These are phyloP conservation scores for Helminthosporium solani DNA, from an alignment of 2,329 filamentous ascomycete species.

Conservation along the genomic window DNA sequence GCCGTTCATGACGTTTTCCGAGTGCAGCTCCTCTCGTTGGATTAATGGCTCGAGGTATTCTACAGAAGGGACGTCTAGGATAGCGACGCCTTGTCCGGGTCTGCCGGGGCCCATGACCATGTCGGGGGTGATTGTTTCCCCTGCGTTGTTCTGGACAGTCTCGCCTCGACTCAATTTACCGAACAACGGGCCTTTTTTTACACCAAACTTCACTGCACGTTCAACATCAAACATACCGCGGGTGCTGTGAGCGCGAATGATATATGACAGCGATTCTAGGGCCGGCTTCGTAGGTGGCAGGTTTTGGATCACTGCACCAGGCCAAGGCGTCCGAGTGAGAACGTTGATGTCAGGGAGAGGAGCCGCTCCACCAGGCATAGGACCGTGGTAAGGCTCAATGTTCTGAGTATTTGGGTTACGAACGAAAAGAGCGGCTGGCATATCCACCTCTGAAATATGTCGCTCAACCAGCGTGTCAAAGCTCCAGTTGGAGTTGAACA, in stretches of 20 bases:
- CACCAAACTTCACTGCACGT: conserved; percentile 64
- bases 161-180: conserved; percentile 62
- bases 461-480: conserved; percentile 69
- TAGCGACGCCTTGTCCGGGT: conserved; percentile 70
- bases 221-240: conserved; percentile 77
- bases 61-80: conserved; percentile 73
- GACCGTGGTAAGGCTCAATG: conserved; percentile 69
- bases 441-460: conserved; percentile 64
- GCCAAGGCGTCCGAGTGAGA: conserved; percentile 75
- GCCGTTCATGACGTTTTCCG: conserved; percentile 63
- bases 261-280: conserved; percentile 75
- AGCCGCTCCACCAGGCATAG: conserved; percentile 55
- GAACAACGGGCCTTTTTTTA: conserved; percentile 62
- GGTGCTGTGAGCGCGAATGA: conserved; percentile 72
- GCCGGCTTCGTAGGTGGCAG: conserved; percentile 70
- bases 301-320: conserved; percentile 61
- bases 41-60: conserved; percentile 72
- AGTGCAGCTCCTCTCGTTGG: conserved; percentile 70
- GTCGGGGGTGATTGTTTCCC: conserved; percentile 72
- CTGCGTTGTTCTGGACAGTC: conserved; percentile 63
- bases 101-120: conserved; percentile 75
- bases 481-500: conserved; percentile 78
- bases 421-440: conserved; percentile 70
- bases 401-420: conserved; percentile 62
- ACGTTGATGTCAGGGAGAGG: conserved; percentile 67